Evolutionary conservation across 805 yeast genomes (phyloP).

Genomic region (Lipomyces yamanashiensis): DNA sequence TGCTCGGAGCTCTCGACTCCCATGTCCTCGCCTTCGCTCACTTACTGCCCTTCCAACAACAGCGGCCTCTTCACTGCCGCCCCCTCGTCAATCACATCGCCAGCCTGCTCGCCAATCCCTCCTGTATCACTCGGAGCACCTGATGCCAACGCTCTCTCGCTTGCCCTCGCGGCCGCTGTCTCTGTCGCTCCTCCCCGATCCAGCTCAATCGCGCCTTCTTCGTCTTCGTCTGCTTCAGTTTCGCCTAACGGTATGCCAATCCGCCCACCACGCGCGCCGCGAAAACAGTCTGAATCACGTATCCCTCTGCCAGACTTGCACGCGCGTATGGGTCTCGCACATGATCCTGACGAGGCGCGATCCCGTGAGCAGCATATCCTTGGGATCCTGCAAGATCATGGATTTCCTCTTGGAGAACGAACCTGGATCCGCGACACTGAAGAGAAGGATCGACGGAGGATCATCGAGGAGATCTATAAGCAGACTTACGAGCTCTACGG

Average conservation of each 20-base stretch:
- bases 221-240: neutral
- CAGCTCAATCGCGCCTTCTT: slow-evolving; percentile 1
- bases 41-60: slow-evolving; percentile 17
- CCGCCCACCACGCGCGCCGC: slow-evolving; percentile 32
- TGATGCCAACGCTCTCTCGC: slow-evolving; percentile 1
- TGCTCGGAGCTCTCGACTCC: slow-evolving; percentile 35
- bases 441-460: slow-evolving; percentile 53
- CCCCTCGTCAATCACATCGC: slow-evolving; percentile 10
- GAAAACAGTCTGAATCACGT: slow-evolving; percentile 46
- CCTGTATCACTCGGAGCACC: neutral
- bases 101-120: slow-evolving; percentile 12
- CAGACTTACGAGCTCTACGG: slow-evolving; percentile 57
- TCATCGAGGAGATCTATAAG: slow-evolving; percentile 55
- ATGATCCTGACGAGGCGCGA: slow-evolving; percentile 47
- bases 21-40: slow-evolving; percentile 32
- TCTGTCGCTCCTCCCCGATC: neutral
- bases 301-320: slow-evolving; percentile 48
- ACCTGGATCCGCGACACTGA: slow-evolving; percentile 87
- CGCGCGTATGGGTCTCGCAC: slow-evolving; percentile 46
- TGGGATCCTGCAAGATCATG: slow-evolving; percentile 53
- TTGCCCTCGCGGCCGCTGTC: slow-evolving; percentile 9
- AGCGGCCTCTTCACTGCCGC: slow-evolving; percentile 4
- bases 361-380: slow-evolving; percentile 47
- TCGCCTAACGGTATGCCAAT: neutral
- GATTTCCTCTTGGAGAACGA: slow-evolving; percentile 73